Conservation (phyloP, 2,329 filamentous ascomycete species). For the Phyllachora maydis region DNA sequence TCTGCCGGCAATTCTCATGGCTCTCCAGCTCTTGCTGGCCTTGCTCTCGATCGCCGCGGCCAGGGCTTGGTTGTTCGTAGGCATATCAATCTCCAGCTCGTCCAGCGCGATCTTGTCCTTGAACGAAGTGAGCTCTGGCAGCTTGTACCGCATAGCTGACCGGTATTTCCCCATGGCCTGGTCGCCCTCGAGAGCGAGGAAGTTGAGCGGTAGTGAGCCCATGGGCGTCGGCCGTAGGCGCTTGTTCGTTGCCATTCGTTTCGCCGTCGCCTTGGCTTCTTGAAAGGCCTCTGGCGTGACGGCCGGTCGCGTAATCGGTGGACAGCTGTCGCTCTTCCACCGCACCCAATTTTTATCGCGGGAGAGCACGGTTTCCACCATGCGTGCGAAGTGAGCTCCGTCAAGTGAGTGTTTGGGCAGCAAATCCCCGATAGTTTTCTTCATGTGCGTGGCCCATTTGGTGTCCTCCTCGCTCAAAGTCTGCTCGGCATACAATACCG, state of each 20-base stretch:
- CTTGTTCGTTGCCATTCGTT: constrained; percentile 48
- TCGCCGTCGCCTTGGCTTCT: constrained; percentile 44
- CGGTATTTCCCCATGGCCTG: constrained; percentile 51
- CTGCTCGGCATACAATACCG: constrained; percentile 64
- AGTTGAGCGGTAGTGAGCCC: constrained; percentile 57
- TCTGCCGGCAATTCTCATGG: constrained; percentile 59
- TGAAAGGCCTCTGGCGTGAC: constrained; percentile 50
- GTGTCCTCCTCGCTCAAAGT: constrained; percentile 67
- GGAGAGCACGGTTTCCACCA: constrained; percentile 89
- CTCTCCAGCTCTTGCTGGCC: constrained; percentile 78
- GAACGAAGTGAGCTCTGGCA: constrained; percentile 52
- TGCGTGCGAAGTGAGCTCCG: constrained; percentile 84
- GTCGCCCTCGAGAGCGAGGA: constrained; percentile 41
- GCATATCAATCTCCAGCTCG: constrained; percentile 74
- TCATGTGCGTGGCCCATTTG: constrained; percentile 69
- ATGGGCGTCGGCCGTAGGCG: constrained; percentile 49
- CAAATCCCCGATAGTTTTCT: constrained; percentile 61
- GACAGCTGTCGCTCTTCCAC: constrained; percentile 93
- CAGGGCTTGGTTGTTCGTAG: constrained; percentile 38
- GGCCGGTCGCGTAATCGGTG: constrained; percentile 58
- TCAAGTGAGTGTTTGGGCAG: constrained; percentile 61
- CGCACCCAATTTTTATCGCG: constrained; percentile 97
- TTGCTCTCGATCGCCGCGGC: constrained; percentile 44
- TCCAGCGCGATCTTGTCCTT: constrained; percentile 55
- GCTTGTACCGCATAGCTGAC: constrained; percentile 37